phyloP scores from a whole-genome alignment of 768 basidiomycete species.

The Mycena amicta region DNA sequence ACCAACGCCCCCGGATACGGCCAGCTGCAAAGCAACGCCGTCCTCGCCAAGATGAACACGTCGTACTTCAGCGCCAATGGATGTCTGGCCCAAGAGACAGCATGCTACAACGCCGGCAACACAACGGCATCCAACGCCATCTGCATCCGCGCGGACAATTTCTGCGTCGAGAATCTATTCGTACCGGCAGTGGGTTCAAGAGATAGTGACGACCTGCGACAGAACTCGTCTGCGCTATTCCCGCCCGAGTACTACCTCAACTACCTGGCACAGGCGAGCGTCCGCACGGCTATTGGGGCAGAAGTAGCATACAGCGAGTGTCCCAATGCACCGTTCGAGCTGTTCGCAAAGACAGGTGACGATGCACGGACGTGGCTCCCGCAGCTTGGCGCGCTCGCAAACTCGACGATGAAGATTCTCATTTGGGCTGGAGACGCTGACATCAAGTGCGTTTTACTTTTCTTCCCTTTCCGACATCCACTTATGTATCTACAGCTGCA shows the following conservation, averaged over 20 bases:
- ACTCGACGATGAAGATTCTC: conserved; percentile 44
- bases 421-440: conserved; percentile 57
- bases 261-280: conserved; percentile 41
- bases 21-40: conserved; percentile 51
- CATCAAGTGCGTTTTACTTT: conserved; percentile 43
- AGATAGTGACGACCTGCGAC: conserved; percentile 60
- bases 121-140: conserved; percentile 47
- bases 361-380: conserved; percentile 60
- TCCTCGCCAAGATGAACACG: conserved; percentile 48
- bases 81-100: conserved; percentile 55
- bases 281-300: conserved; percentile 55
- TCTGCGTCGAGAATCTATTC: conserved; percentile 59
- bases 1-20: conserved; percentile 68
- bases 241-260: conserved; percentile 59
- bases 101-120: conserved; percentile 59
- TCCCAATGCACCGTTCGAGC: conserved; percentile 39
- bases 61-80: conserved; percentile 52
- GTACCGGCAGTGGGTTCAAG: conserved; percentile 52
- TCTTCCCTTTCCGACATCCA: not conserved
- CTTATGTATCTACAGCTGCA: conserved; percentile 35
- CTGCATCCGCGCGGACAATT: conserved; percentile 53
- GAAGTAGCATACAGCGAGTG: conserved; percentile 52
- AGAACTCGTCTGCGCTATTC: conserved; percentile 54
- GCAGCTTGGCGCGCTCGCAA: conserved; percentile 47
- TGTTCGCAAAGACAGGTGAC: conserved; percentile 60